Percentiles rank a stretch among this genome's conserved stretches.
Evolutionary conservation across 2,329 filamentous ascomycete species (phyloP).

Genomic region (Camptophora hylomeconis): DNA sequence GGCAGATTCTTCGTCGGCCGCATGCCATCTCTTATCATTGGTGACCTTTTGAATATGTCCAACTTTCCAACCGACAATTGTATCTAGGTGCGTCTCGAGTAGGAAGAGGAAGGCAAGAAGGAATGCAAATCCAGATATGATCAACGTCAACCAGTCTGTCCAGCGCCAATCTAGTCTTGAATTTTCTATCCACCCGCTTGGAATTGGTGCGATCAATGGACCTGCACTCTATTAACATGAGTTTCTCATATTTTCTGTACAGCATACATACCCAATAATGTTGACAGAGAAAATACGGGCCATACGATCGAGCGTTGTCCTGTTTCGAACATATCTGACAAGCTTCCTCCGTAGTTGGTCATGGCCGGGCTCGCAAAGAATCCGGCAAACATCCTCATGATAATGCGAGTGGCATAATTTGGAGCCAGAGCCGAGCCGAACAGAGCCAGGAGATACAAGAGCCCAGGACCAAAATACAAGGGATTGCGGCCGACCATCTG

Average conservation of each 20-base stretch:
- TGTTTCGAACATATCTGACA: background rate
- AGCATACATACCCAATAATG: no score
- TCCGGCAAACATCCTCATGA: constrained; percentile 23
- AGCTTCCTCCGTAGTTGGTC: constrained; percentile 1
- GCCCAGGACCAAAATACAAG: background rate
- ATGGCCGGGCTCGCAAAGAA: constrained; percentile 19
- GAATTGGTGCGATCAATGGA: background rate
- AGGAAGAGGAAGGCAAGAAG: constrained; percentile 16
- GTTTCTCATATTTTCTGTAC: no score
- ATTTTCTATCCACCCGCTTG: constrained; percentile 1
- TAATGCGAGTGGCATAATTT: constrained; percentile 24
- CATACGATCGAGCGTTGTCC: background rate
- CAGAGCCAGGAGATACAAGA: background rate
- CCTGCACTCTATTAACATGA: no score
- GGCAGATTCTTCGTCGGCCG: constrained; percentile 7
- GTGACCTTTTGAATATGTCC: constrained; percentile 14
- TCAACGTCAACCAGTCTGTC: constrained; percentile 27
- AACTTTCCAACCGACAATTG: constrained; percentile 20
- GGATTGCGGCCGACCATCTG: background rate
- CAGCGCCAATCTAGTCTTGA: constrained; percentile 20
- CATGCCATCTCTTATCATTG: background rate
- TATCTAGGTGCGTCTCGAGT: constrained; percentile 21
- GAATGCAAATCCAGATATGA: constrained; percentile 17
- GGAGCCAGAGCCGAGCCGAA: constrained; percentile 8
- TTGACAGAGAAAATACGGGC: background rate